Evolutionary conservation across 1,284 basidiomycete species (phyloP), one percentile per base, ranked within the genome.

Genomic region (Schizopora paradoxa): DNA sequence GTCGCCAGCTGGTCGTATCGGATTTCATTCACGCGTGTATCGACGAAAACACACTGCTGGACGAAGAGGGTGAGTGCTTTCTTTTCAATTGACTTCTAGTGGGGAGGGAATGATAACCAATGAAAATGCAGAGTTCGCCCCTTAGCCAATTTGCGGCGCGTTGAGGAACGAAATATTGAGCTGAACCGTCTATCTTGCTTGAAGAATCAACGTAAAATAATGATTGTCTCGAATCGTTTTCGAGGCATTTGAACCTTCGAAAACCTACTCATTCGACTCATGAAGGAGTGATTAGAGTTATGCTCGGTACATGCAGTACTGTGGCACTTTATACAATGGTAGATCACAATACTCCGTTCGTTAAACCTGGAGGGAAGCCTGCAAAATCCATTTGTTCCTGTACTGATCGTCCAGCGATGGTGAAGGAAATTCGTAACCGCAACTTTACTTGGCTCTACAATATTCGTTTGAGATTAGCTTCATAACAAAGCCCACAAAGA

Each of bases 371-470:
- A 11, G 93, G 93, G 67, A 97, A 96, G 2, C 89, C 87, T 25
- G 85, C 65, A 64, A 97, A 99, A 66, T 99, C 95, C 46, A 92
- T 85, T 69, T 98, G 95, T 48, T 99, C 94, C 65, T 93, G 89
- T 37, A 91, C 67, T 16, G 67, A 66, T 58, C 84, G 78, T 1
- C 87, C 90, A 31, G 66, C 74, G 33, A 82, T 68, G 3, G 70
- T 72, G 66, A 79, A 99, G 13, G 82, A 76, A 67, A 99, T 80
- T 46, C 95, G 79, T 54, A 99, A 64, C 44, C 96, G 77, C 60
- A 99, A 70, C 41, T 94, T 81, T 28, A 98, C 70, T 48, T 79
- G 79, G 44, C 89, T 84, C 90, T 94, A 59, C 2, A 48, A 32
- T 47, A 49, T 10, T 39, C 43, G 34, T 13, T 29, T 4, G 25